Evolutionary conservation across 805 yeast species (phyloP), one percentile per base, ranked within the genome.

Genomic region (Saccharomyces jurei): DNA sequence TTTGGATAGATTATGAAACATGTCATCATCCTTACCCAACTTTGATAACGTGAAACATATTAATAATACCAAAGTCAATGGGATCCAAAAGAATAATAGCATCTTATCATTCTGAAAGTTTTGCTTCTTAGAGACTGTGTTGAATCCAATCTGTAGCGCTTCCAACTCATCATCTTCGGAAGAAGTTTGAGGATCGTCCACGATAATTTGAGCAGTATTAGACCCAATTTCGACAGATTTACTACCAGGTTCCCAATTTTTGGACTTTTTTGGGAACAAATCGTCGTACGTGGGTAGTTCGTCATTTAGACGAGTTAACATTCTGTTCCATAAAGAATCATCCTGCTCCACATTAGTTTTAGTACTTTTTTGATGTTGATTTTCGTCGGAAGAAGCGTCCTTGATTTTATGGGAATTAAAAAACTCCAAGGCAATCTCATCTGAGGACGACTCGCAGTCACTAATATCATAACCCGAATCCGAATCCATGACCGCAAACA

Each of bases 51-150:
- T 67, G 52, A 79, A 74, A 60, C 77, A 74, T 6, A 82, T 71
- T 2, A 82, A 72, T 17, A 84, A 69, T 31, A 87, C 66, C 22
- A 84, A 61, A 52, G 89, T 71, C 41, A 87, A 78, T 13, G 97
- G 97, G 55, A 90, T 71, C 97, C 97, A 91, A 78, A 91, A 90
- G 68, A 91, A 88, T 57, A 89, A 72, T 58, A 91, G 75, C 88
- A 89, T 86, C 64, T 81, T 85, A 70, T 91, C 97, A 63, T 89
- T 86, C 61, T 71, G 73, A 55, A 80, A 72, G 51, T 75, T 76
- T 60, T 74, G 74, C 56, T 74, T 74, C 57, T 75, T 75, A 58
- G 71, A 73, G 58, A 73, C 72, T 57, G 66, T 64, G 60, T 69
- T 70, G 49, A 73, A 68, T 48, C 67, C 64, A 28, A 67, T 69